Evolutionary conservation across 2,329 filamentous ascomycete species (phyloP).

Genomic region (Trichoderma arundinaceum): DNA sequence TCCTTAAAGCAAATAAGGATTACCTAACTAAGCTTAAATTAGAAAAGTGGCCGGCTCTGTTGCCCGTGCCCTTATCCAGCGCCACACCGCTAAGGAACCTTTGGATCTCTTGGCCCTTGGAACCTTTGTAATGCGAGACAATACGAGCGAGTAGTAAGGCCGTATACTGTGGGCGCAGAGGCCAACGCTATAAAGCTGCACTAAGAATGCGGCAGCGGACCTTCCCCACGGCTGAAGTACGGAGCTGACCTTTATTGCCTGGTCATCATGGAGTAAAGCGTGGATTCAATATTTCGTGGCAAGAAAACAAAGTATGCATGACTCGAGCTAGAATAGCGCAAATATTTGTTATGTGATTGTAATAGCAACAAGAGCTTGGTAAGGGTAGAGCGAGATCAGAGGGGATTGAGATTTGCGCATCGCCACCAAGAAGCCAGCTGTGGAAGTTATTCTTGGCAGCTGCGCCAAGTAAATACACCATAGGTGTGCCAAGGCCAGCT

Average conservation of each 20-base stretch:
- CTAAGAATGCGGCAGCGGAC: not conserved
- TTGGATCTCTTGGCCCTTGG: slow-evolving; percentile 27
- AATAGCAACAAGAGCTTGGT: not conserved
- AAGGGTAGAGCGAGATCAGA: not conserved
- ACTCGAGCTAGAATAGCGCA: not conserved
- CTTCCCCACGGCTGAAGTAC: slow-evolving; percentile 4
- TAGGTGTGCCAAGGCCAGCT: not conserved
- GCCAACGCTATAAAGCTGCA: not conserved
- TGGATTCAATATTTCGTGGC: not conserved
- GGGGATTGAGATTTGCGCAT: not conserved
- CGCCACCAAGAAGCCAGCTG: not conserved
- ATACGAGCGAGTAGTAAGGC: not conserved
- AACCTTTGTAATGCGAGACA: slow-evolving; percentile 17
- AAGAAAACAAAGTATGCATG: not conserved
- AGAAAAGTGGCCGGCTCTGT: slow-evolving; percentile 9
- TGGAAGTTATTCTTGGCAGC: not conserved
- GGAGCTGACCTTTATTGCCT: not conserved
- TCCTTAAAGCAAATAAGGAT: slow-evolving; percentile 28
- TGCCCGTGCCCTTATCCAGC: slow-evolving; percentile 6
- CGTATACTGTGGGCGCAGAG: not conserved
- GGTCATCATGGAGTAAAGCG: not conserved
- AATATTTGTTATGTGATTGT: not conserved
- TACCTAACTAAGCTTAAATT: slow-evolving; percentile 1
- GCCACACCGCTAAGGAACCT: slow-evolving; percentile 25
- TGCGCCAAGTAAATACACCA: not conserved